Base-by-base conservation (phyloP, 345 rosid genomes). In the Pseudoturritis turrita region DNA sequence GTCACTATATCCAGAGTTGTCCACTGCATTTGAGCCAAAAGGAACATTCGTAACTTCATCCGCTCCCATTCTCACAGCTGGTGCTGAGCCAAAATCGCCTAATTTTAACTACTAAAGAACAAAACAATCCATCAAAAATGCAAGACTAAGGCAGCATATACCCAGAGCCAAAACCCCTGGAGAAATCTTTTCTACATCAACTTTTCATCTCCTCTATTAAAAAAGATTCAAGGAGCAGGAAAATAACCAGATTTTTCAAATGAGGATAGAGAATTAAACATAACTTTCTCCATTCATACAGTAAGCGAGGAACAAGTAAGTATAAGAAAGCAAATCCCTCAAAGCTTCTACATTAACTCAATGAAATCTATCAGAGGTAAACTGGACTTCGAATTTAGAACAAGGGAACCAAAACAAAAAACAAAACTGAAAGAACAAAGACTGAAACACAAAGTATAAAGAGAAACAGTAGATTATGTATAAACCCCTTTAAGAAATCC, bases 1-100 rank as follows among this genome's bases (percentile, higher is more conserved):
- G 62, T 89, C 96, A 10, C 62, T 70, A 71, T 78, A 72, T 68
- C 73, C 71, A 49, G 46, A 49, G 21, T 64, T 84, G 41, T 82
- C 83, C 69, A 74, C 47, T 4, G 73, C 77, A 12, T 60, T 33
- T 40, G 60, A 40, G 19, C 43, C 15, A 2, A 37, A 21, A 19
- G 50, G 40, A 10, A 46, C 56, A 35, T 50, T 52, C 15, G 61
- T 36, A 36, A 71, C 15, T 26, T 80, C 39, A 21, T 75, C 64
- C 40, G 65, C 74, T 65, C 79, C 80, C 80, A 77, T 80, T 57
- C 18, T 46, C 35, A 44, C 29, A 29, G 29, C 31, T 65, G 45
- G 6, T 45, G 10, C 12, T 44, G 26, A 25, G 15, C 45, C 26
- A 26, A 62, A 43, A 1, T 26, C 15, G 3, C 13, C 60, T 52